Evolutionary conservation across 257 asterid genomes (phyloP), one percentile per base, ranked within the genome.

Genomic region (Hygrophila difformis): DNA sequence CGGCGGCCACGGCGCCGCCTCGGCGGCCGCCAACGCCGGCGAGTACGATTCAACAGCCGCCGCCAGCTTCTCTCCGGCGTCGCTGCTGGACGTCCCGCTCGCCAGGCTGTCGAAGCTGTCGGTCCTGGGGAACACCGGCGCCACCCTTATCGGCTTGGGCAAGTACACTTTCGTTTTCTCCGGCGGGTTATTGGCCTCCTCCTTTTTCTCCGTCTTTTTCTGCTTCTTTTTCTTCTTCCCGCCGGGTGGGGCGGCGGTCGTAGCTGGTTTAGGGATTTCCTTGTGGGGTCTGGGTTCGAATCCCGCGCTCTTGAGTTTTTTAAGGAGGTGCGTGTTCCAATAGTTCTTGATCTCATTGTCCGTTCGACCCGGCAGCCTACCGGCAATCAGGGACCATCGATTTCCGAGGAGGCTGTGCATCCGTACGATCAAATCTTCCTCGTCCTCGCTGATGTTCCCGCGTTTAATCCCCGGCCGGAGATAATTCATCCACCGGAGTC

Each of bases 381-480:
- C 79, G 1, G 87, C 79, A 8, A 78, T 78, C 39, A 78, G 60
- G 9, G 82, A 78, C 82, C 87, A 78, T 6, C 82, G 71, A 49
- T 78, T 78, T 1, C 87, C 87, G 1, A 74, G 69, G 38, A 78
- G 67, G 20, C 67, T 44, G 49, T 74, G 82, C 0, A 74, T 67
- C 43, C 82, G 61, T 9, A 71, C 60, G 41, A 78, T 71, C 21
- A 78, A 62, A 49, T 78, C 82, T 10, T 74, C 87, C 43, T 74
- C 87, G 4, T 74, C 87, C 11, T 47, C 42, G 15, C 56, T 54
- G 33, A 78, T 62, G 53, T 71, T 63, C 28, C 87, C 87, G 50
- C 87, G 68, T 46, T 74, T 78, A 6, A 78, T 71, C 6, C 77
- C 87, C 4, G 80, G 87, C 3, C 77, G 61, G 9, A 78, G 74